A percentile compares a stretch with the other conserved stretches of the same genome.
These are phyloP conservation scores for Ophiostoma tasmaniense DNA, from an alignment of 2,329 filamentous ascomycete species.

Conservation along the genomic window DNA sequence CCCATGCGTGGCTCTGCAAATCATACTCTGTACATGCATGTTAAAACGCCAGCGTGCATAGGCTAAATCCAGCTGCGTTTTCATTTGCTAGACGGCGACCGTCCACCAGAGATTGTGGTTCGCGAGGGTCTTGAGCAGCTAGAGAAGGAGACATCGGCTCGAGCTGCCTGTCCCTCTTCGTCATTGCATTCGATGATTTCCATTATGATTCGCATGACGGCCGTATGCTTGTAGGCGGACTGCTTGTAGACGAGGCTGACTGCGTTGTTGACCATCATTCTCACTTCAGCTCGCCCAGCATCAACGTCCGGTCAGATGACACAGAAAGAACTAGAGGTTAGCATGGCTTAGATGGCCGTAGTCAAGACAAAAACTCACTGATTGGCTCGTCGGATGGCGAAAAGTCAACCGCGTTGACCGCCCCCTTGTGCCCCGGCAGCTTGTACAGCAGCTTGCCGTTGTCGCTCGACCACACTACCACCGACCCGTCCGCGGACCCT, in stretches of 20 bases:
- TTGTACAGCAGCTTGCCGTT: slow-evolving; percentile 91
- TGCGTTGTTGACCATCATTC: background rate
- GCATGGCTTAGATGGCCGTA: slow-evolving; percentile 13
- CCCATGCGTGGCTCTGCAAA: background rate
- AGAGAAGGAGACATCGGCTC: background rate
- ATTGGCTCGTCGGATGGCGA: slow-evolving; percentile 69
- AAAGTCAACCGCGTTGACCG: slow-evolving; percentile 91
- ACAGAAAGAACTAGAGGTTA: slow-evolving; percentile 67
- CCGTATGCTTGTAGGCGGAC: background rate
- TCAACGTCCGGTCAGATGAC: slow-evolving; percentile 78
- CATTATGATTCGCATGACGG: background rate
- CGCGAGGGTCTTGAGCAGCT: background rate
- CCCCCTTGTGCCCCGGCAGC: slow-evolving; percentile 87
- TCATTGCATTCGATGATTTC: background rate
- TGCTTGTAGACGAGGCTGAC: background rate
- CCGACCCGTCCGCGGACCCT: slow-evolving; percentile 82
- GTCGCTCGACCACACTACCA: slow-evolving; percentile 82
- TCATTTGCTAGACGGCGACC: background rate
- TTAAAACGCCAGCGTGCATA: background rate
- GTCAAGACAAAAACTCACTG: slow-evolving; percentile 50
- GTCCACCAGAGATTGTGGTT: background rate
- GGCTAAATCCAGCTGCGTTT: background rate
- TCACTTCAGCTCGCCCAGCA: slow-evolving; percentile 74
- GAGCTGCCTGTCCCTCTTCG: background rate
- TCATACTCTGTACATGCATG: background rate